Evolutionary conservation across 768 basidiomycete species (phyloP).

Genomic region (Favolaschia claudopus): DNA sequence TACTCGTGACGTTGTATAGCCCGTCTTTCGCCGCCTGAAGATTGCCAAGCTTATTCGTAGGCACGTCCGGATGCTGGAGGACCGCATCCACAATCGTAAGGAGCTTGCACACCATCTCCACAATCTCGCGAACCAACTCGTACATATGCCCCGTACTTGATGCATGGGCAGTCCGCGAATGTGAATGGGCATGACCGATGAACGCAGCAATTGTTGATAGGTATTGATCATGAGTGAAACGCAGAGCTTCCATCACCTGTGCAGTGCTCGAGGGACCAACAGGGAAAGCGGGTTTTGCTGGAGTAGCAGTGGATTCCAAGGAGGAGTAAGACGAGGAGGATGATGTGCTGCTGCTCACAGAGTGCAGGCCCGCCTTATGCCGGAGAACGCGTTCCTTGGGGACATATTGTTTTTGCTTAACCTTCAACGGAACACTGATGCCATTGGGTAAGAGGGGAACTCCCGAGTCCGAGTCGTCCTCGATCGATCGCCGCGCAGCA

Average conservation of each 20-base stretch:
- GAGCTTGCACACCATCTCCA: constrained; percentile 92
- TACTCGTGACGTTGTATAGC: constrained; percentile 83
- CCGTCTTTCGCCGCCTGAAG: constrained; percentile 79
- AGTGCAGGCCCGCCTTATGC: constrained; percentile 56
- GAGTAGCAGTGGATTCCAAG: constrained; percentile 56
- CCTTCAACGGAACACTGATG: constrained; percentile 28
- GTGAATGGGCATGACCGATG: constrained; percentile 95
- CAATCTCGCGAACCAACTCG: constrained; percentile 93
- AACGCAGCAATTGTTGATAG: constrained; percentile 96
- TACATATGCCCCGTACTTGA: constrained; percentile 94
- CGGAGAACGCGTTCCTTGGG: constrained; percentile 43
- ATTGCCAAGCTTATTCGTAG: constrained; percentile 64
- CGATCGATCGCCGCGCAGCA: constrained; percentile 32
- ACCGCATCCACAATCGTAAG: constrained; percentile 93
- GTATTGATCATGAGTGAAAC: constrained; percentile 88
- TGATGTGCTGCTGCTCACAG: constrained; percentile 77
- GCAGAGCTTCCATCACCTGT: constrained; percentile 79
- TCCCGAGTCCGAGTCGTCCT: constrained; percentile 46
- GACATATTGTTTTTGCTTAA: constrained; percentile 49
- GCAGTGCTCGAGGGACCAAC: constrained; percentile 72
- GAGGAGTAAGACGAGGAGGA: constrained; percentile 78
- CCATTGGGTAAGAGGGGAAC: constrained; percentile 44
- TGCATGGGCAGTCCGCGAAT: constrained; percentile 89
- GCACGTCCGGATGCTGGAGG: constrained; percentile 76
- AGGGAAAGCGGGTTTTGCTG: constrained; percentile 73